Evolutionary conservation across 2,329 filamentous ascomycete species (phyloP).

Genomic region (Venturia oleaginea): DNA sequence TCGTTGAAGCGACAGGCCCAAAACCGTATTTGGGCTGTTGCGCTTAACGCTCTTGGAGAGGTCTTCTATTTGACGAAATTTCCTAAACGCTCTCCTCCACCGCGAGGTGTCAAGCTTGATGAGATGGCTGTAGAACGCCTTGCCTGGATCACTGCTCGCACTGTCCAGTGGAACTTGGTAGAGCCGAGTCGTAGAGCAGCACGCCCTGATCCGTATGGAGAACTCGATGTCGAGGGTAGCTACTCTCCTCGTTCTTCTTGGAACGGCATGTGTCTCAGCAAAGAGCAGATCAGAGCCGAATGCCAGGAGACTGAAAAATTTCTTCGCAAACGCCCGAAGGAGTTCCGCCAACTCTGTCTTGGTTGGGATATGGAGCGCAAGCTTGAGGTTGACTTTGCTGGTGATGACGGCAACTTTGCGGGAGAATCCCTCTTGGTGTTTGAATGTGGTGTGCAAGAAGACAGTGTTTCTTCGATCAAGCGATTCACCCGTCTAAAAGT

Average conservation of each 20-base stretch:
- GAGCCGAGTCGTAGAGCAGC: conserved; percentile 68
- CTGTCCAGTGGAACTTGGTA: conserved; percentile 70
- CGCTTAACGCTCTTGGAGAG: conserved; percentile 88
- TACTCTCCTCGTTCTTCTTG: conserved; percentile 76
- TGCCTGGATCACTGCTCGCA: conserved; percentile 74
- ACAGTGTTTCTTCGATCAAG: conserved; percentile 41
- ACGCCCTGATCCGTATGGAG: conserved; percentile 62
- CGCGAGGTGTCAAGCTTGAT: conserved; percentile 33
- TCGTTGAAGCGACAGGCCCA: conserved; percentile 59
- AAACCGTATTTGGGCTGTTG: conserved; percentile 78
- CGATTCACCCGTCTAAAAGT: conserved; percentile 49
- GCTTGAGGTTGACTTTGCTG: conserved; percentile 82
- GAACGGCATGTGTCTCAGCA: conserved; percentile 60
- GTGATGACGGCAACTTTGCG: conserved; percentile 63
- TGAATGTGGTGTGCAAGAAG: conserved; percentile 59
- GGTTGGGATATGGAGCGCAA: conserved; percentile 88
- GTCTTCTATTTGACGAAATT: conserved; percentile 73
- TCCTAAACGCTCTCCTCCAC: conserved; percentile 41
- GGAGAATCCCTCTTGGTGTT: conserved; percentile 73
- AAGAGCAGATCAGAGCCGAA: conserved; percentile 64
- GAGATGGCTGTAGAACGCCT: conserved; percentile 50
- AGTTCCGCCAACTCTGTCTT: conserved; percentile 69
- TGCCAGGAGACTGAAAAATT: conserved; percentile 75
- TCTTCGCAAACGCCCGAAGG: conserved; percentile 59
- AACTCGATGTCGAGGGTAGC: conserved; percentile 57